These are phyloP conservation scores for Aspergillus hiratsukae DNA, from an alignment of 2,329 filamentous ascomycete species.

Conservation along the genomic window DNA sequence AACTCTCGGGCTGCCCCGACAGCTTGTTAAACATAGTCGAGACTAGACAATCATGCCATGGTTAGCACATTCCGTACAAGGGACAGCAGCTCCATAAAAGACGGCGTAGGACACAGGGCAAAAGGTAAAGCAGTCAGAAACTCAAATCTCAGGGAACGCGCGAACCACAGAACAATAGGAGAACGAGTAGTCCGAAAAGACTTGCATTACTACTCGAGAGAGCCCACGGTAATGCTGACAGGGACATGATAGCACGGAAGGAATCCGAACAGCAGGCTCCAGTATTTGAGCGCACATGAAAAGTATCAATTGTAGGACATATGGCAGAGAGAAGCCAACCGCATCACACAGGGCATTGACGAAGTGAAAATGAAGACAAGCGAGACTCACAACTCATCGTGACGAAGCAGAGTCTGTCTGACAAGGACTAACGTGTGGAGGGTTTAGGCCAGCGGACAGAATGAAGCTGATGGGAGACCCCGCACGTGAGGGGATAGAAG, in stretches of 20 bases:
- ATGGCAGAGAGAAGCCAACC: not conserved
- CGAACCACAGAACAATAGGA: slow-evolving; percentile 8
- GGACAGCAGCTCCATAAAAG: not conserved
- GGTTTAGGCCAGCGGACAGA: slow-evolving; percentile 10
- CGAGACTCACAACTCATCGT: slow-evolving; percentile 24
- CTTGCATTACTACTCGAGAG: slow-evolving; percentile 5
- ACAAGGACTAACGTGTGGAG: slow-evolving; percentile 9
- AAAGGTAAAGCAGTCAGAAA: not conserved
- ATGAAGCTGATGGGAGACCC: slow-evolving; percentile 17
- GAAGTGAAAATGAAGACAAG: not conserved
- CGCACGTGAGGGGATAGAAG: slow-evolving; percentile 18
- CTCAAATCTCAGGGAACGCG: not conserved
- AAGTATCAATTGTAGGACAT: slow-evolving; percentile 5
- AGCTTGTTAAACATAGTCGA: slow-evolving; percentile 90
- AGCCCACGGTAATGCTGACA: not conserved
- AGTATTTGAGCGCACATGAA: slow-evolving; percentile 1
- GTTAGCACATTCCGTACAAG: slow-evolving; percentile 1
- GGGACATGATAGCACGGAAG: slow-evolving; percentile 1
- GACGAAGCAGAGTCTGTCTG: slow-evolving; percentile 2
- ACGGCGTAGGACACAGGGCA: not conserved
- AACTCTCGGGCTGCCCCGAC: slow-evolving; percentile 93
- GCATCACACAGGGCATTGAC: slow-evolving; percentile 2
- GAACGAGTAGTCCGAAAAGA: slow-evolving; percentile 3
- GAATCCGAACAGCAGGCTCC: not conserved
- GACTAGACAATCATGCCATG: slow-evolving; percentile 50